Conservation (phyloP, 805 yeast species). For the Myxozyma neotropica region DNA sequence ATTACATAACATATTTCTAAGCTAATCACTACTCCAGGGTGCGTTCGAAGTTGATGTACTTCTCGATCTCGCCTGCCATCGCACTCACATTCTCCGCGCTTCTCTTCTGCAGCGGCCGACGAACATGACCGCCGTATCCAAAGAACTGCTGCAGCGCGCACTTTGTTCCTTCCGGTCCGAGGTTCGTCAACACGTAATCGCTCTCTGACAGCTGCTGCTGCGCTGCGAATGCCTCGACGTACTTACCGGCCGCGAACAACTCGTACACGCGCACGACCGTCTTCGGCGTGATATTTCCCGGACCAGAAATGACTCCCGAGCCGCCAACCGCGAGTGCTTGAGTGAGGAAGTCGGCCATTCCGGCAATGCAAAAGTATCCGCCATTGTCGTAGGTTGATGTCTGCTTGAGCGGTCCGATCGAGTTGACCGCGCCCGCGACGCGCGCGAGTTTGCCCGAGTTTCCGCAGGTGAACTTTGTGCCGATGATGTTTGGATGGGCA, state of each 20-base stretch:
- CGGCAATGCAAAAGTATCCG: constrained; percentile 52
- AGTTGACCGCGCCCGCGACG: constrained; percentile 20
- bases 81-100: background rate
- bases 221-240: constrained; percentile 48
- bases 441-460: constrained; percentile 55
- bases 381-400: constrained; percentile 36
- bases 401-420: constrained; percentile 48
- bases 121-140: constrained; percentile 34
- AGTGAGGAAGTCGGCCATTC: constrained; percentile 56
- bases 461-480: constrained; percentile 49
- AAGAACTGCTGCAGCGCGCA: constrained; percentile 23
- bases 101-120: constrained; percentile 25
- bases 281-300: constrained; percentile 57
- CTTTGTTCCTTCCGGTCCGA: constrained; percentile 36
- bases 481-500: constrained; percentile 50
- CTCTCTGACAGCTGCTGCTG: constrained; percentile 50
- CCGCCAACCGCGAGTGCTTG: constrained; percentile 54
- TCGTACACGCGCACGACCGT: constrained; percentile 44
- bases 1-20: too few species aligned
- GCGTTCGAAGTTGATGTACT: constrained; percentile 14
- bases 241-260: constrained; percentile 48
- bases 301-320: constrained; percentile 56
- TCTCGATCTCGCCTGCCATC: constrained; percentile 2
- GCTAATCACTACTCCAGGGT: too few species aligned
- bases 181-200: constrained; percentile 43